Base-by-base conservation (phyloP, 78 protist genomes). In the Dictyostelium purpureum region DNA sequence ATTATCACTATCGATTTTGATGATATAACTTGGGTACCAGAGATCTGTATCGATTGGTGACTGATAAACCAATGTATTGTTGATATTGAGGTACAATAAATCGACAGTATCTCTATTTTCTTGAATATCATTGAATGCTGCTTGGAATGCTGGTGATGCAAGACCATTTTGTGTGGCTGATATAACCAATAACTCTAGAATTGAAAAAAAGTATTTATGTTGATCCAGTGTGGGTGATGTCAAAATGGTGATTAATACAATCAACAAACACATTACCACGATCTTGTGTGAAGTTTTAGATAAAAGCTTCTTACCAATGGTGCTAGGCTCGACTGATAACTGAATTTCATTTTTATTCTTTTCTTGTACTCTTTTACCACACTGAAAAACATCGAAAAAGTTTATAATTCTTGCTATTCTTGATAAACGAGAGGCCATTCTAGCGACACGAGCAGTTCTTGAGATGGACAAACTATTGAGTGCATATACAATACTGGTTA, bases 401-500 rank as follows among this genome's bases (percentile, higher is more conserved):
- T 61, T 85, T 35, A 85, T 47, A 56, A 85, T 73, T 33, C 65
- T 49, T 0, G 79, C 51, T 0, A 85, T 47, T 24, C 92, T 26
- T 1, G 92, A 70, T 37, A 85, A 37, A 14, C 92, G 31, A 0
- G 92, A 85, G 12, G 92, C 92, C 28, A 85, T 85, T 35, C 92
- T 33, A 0, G 92, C 92, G 28, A 85, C 92, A 40, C 92, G 42
- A 2, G 92, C 92, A 0, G 92, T 85, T 61, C 92, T 52, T 1
- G 74, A 38, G 37, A 85, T 49, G 12, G 82, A 73, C 3, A 85
- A 71, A 18, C 77, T 24, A 47, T 85, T 85, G 42, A 85, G 6
- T 2, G 92, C 51, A 26, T 77, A 63, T 1, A 70, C n/a, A 4
- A 85, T 61, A 43, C 70, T 59, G 0, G 71, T 28, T 0, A 85